Percentiles rank a stretch among this genome's conserved stretches.
Conservation (phyloP, 2,329 filamentous ascomycete genomes). For the Aspergillus versicolor region DNA sequence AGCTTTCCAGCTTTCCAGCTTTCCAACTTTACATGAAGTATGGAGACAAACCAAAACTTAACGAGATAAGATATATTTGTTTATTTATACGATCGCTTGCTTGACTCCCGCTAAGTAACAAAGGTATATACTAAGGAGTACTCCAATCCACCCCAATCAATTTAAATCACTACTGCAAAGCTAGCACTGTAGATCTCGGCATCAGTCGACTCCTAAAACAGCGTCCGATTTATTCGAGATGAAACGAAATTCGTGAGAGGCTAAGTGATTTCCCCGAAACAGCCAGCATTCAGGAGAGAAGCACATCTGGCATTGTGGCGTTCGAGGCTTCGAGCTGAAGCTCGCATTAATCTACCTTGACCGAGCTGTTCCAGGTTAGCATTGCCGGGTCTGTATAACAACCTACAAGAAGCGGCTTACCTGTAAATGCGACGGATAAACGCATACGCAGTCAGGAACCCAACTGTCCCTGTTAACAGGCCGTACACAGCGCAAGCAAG, state of each 20-base stretch:
- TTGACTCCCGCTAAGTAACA: conserved; percentile 12
- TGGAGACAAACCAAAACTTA: neutral
- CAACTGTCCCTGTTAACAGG: conserved; percentile 76
- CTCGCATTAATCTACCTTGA: conserved; percentile 33
- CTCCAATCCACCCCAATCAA: too few species aligned
- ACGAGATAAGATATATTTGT: neutral
- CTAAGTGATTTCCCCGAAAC: neutral
- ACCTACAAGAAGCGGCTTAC: conserved; percentile 50
- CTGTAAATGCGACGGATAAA: conserved; percentile 83
- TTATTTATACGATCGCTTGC: conserved; percentile 2
- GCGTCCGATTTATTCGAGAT: neutral
- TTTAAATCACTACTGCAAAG: neutral
- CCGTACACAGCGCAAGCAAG: conserved; percentile 80
- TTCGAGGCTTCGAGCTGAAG: neutral
- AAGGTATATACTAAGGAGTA: conserved; percentile 3
- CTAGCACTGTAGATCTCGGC: neutral
- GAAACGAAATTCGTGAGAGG: neutral
- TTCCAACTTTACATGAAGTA: neutral
- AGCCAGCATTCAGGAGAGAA: neutral
- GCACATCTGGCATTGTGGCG: neutral
- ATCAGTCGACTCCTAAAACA: neutral
- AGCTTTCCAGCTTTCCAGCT: neutral
- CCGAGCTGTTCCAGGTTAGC: conserved; percentile 25
- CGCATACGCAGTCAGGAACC: conserved; percentile 78
- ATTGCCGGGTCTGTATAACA: neutral